A percentile compares a stretch with the other conserved stretches of the same genome.
These are phyloP conservation scores for Aspergillus persii DNA, from an alignment of 2,329 filamentous ascomycete species.

Conservation along the genomic window DNA sequence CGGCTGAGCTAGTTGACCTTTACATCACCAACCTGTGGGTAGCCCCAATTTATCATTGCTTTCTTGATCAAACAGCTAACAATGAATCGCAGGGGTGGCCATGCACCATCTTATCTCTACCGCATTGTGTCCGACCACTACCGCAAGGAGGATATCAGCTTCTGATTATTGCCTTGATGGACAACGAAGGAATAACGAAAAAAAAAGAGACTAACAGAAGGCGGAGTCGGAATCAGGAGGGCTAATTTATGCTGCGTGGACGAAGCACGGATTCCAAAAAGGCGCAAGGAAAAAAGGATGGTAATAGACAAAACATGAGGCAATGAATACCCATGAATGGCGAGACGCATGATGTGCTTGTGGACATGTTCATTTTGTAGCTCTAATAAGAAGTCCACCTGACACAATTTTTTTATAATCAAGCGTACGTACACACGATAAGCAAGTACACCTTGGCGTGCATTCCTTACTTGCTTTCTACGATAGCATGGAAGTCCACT, in stretches of 20 bases:
- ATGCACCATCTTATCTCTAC: constrained; percentile 64
- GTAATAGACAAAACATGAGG: constrained; percentile 15
- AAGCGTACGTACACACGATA: no score
- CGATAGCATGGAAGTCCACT: neutral
- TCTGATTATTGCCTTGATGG: constrained; percentile 24
- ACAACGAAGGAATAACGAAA: constrained; percentile 4
- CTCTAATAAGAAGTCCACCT: neutral
- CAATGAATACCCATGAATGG: constrained; percentile 12
- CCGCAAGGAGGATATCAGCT: constrained; percentile 59
- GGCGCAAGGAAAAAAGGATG: constrained; percentile 10
- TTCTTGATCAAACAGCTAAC: constrained; percentile 15
- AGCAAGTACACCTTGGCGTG: neutral
- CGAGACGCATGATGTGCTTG: neutral
- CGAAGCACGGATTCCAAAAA: constrained; percentile 2
- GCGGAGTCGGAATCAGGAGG: neutral
- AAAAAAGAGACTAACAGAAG: neutral
- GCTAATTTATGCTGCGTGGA: neutral
- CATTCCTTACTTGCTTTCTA: neutral
- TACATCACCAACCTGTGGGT: constrained; percentile 77
- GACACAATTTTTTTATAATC: neutral
- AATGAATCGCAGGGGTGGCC: constrained; percentile 50
- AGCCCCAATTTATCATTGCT: neutral
- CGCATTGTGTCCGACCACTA: constrained; percentile 66
- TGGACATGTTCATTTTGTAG: no score
- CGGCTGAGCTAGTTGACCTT: constrained; percentile 62